Evolutionary conservation across 2,329 filamentous ascomycete species (phyloP).

Genomic region (Clonostachys sp.): DNA sequence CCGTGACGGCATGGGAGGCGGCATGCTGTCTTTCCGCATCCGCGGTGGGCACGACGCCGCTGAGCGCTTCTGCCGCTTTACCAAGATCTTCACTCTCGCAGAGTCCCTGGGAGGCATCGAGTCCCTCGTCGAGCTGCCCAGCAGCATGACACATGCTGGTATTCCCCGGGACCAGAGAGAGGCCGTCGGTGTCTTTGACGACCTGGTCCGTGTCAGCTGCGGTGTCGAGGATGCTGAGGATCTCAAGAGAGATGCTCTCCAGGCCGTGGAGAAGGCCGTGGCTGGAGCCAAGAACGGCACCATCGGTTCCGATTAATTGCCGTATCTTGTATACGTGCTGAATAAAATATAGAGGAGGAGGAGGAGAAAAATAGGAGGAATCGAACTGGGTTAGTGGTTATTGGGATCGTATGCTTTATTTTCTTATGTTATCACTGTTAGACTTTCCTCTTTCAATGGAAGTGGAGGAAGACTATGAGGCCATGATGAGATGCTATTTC

Average conservation of each 20-base stretch:
- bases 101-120: conserved; percentile 92
- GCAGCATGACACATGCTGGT: conserved; percentile 94
- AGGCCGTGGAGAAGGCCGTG: conserved; percentile 76
- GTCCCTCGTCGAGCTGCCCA: conserved; percentile 85
- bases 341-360: conserved; percentile 1
- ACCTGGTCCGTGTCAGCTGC: conserved; percentile 88
- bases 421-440: too few relatives aligned
- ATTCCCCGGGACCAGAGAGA: conserved; percentile 90
- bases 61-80: conserved; percentile 86
- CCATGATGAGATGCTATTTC: too few relatives aligned
- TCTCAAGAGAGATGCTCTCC: conserved; percentile 74
- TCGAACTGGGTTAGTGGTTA: not conserved
- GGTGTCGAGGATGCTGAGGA: conserved; percentile 90
- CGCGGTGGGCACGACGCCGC: conserved; percentile 80
- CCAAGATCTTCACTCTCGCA: conserved; percentile 86
- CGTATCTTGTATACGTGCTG: too few relatives aligned
- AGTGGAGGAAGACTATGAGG: too few relatives aligned
- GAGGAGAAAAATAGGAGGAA: not conserved
- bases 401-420: not conserved
- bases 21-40: conserved; percentile 97
- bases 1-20: conserved; percentile 88
- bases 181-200: conserved; percentile 89
- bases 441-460: too few relatives aligned
- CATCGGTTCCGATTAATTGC: conserved; percentile 6
- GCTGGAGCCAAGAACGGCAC: conserved; percentile 14